Evolutionary conservation across 495 filamentous ascomycete species (phyloP).

Genomic region (Xylona heveae): DNA sequence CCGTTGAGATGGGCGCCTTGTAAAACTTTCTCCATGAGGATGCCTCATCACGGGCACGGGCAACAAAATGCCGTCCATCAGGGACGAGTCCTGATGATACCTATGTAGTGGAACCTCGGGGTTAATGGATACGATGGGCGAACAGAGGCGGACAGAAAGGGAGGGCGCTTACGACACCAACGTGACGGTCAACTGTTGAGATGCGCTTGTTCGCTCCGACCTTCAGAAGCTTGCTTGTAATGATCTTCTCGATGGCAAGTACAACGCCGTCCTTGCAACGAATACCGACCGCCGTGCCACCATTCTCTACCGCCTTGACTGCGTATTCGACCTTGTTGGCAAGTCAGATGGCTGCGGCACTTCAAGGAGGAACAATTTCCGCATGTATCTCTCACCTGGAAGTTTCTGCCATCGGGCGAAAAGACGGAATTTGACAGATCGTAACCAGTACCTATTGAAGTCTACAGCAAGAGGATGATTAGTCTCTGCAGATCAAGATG

Average conservation of each 20-base stretch:
- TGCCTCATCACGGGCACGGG: constrained; percentile 85
- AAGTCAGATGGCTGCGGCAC: constrained; percentile 1
- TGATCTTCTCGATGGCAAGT: constrained; percentile 87
- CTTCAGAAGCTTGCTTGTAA: constrained; percentile 87
- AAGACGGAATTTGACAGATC: constrained; percentile 99
- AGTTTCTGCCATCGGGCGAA: constrained; percentile 95
- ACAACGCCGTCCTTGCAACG: constrained; percentile 94
- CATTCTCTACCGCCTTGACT: constrained; percentile 95
- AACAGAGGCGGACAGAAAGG: constrained; percentile 2
- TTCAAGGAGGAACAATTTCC: constrained; percentile 5
- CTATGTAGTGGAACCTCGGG: constrained; percentile 21
- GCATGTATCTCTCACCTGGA: too few relatives aligned
- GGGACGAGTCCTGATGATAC: constrained; percentile 85
- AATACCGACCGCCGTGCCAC: constrained; percentile 90
- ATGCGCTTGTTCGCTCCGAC: constrained; percentile 89
- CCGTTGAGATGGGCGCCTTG: constrained; percentile 76
- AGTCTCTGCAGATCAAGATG: too few relatives aligned
- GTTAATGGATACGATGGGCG: constrained; percentile 4
- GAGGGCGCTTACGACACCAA: constrained; percentile 55
- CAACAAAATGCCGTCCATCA: constrained; percentile 86
- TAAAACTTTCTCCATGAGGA: constrained; percentile 68
- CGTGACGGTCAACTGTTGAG: constrained; percentile 78
- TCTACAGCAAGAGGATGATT: constrained; percentile 42
- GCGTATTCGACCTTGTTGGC: constrained; percentile 70
- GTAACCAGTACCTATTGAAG: constrained; percentile 98